Evolutionary conservation across 441 rosid species (phyloP), one percentile per base, ranked within the genome.

Genomic region (Croton laevigatus): DNA sequence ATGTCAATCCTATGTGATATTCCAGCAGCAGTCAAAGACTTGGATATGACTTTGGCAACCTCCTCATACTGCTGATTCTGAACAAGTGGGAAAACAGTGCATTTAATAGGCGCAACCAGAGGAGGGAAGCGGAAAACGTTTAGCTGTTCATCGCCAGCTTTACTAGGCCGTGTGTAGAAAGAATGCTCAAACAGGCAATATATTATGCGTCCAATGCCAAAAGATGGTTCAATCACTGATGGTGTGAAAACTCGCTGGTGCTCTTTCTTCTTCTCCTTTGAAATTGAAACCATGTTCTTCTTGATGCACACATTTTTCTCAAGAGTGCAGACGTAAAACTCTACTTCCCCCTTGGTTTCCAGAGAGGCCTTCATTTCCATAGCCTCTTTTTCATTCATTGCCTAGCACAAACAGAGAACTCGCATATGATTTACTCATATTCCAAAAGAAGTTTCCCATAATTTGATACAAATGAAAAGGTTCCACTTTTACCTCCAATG

Each of bases 61-160:
- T 81, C 81, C 76, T 89, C 91, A 17, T 82, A 89, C 72, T 81
- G 78, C 73, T 82, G 82, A 71, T 86, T 86, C 79, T 89, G 92
- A 58, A 89, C 86, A 17, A 89, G 84, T 4, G 94, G 94, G 80
- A 87, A 87, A 60, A 89, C 92, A 0, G 94, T 86, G 77, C 94
- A 89, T 73, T 89, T 89, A 45, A 86, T 87, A 45, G 91, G 89
- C 32, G 94, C 92, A 69, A 89, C 90, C 17, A 89, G 75, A 13
- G 92, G 87, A 44, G 94, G 92, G 48, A 89, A 87, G 61, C 89
- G 87, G 80, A 89, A 89, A 40, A 87, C 90, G 66, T 87, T 89
- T 63, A 86, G 58, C 71, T 83, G 90, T 72, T 87, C 91, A 65
- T 89, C 89, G 40, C 92, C 87, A 22, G 84, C 83, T 80, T 89